These are phyloP conservation scores for Phaffomyces opuntiae DNA, from an alignment of 805 yeast species.

Conservation along the genomic window DNA sequence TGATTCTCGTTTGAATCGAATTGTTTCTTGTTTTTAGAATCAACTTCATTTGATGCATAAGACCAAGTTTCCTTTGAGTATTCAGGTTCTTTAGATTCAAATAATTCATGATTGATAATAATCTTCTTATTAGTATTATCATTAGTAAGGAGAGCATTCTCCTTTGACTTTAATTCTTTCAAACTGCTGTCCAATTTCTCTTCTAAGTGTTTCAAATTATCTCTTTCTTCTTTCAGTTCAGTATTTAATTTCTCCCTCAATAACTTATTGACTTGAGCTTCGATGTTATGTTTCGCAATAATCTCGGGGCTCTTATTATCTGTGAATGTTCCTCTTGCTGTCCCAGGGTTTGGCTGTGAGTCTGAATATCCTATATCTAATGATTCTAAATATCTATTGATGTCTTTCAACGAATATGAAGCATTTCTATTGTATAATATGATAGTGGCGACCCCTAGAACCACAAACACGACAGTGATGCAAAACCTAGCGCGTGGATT, in stretches of 20 bases:
- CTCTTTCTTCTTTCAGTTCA: background rate
- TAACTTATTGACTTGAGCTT: constrained; percentile 1
- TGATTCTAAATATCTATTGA: background rate
- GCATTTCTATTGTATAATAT: no score
- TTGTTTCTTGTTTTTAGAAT: background rate
- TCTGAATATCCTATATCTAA: background rate
- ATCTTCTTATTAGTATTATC: background rate
- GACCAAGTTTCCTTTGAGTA: background rate
- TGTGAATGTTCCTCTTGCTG: no score
- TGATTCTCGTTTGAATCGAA: constrained; percentile 6
- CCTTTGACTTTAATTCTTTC: background rate
- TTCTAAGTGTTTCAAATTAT: background rate
- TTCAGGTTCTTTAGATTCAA: background rate
- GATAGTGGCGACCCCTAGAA: no score
- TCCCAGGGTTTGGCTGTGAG: background rate
- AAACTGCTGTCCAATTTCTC: background rate
- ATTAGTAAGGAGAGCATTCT: background rate
- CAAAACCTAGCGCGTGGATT: no score
- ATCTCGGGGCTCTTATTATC: constrained; percentile 3
- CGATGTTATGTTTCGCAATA: constrained; percentile 3
- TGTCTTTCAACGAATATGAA: background rate
- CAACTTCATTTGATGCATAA: background rate
- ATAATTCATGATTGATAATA: no score
- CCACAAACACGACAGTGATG: no score
- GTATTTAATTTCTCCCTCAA: background rate